These are phyloP conservation scores for Aspergillus sp. DNA, from an alignment of 2,329 filamentous ascomycete genomes.

Conservation along the genomic window DNA sequence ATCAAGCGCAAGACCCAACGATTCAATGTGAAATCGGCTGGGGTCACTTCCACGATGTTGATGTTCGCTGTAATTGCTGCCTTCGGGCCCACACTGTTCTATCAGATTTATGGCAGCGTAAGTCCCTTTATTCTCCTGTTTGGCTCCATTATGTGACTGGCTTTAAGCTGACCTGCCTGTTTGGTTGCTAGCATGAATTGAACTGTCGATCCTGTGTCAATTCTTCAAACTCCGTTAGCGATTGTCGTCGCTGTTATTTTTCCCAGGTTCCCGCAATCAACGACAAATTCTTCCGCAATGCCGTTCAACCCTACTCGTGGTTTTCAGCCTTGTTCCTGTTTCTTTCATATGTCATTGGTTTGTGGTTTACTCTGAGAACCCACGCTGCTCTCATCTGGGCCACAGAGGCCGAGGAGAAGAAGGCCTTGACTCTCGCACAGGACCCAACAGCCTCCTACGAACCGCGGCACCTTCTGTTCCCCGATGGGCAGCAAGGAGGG, in stretches of 20 bases:
- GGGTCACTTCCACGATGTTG: constrained; percentile 96
- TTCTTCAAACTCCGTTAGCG: constrained; percentile 43
- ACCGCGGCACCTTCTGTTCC: constrained; percentile 24
- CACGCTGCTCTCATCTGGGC: constrained; percentile 98
- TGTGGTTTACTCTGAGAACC: constrained; percentile 91
- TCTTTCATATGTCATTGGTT: constrained; percentile 82
- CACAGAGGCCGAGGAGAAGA: constrained; percentile 70
- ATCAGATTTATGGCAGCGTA: constrained; percentile 92
- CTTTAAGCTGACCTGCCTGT: constrained; percentile 23
- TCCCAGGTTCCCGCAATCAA: constrained; percentile 75
- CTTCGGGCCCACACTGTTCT: constrained; percentile 93
- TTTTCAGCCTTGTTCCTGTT: constrained; percentile 78
- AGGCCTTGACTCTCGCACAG: constrained; percentile 32
- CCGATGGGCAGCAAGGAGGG: constrained; percentile 19
- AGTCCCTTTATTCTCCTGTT: constrained; percentile 21
- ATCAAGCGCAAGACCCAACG: constrained; percentile 96
- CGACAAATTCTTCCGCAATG: constrained; percentile 81
- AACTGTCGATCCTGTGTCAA: constrained; percentile 63
- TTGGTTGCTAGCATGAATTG: constrained; percentile 63
- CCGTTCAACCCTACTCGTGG: constrained; percentile 89
- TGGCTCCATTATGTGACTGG: no score
- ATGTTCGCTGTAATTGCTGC: constrained; percentile 92
- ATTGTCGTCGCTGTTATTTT: constrained; percentile 92
- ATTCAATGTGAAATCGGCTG: constrained; percentile 93
- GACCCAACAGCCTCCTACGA: constrained; percentile 26